These are phyloP conservation scores for Boletus edulis DNA, from an alignment of 768 basidiomycete genomes.

Conservation along the genomic window DNA sequence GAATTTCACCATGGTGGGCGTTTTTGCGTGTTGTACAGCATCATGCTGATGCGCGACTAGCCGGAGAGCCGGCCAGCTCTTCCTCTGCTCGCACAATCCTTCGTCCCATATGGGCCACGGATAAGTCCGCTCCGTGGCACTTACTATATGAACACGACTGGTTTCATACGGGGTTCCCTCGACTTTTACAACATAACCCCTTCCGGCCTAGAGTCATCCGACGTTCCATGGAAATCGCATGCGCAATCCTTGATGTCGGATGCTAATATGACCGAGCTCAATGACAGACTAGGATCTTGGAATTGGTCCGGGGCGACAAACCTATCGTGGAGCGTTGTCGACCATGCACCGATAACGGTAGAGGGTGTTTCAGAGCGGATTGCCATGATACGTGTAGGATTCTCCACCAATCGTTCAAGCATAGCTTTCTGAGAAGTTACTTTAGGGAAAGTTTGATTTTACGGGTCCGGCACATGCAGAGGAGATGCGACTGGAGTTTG, in stretches of 20 bases:
- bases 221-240: conserved; percentile 46
- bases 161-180: conserved; percentile 67
- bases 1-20: conserved; percentile 63
- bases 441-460: conserved; percentile 72
- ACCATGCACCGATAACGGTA: conserved; percentile 45
- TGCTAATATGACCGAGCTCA: conserved; percentile 49
- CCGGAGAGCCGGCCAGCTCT: conserved; percentile 44
- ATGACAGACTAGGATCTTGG: conserved; percentile 54
- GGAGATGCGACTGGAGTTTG: conserved; percentile 68
- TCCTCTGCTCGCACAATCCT: conserved; percentile 45
- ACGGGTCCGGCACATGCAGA: conserved; percentile 48
- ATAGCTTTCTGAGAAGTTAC: background rate
- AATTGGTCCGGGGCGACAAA: conserved; percentile 68
- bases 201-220: conserved; percentile 35
- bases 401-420: conserved; percentile 2
- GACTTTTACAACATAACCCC: conserved; percentile 64
- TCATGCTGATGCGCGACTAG: conserved; percentile 32
- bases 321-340: conserved; percentile 63
- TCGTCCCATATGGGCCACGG: conserved; percentile 43
- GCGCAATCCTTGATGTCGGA: conserved; percentile 51
- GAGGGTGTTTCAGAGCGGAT: conserved; percentile 44
- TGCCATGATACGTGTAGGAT: conserved; percentile 64
- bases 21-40: background rate
- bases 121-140: conserved; percentile 49
- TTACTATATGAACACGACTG: conserved; percentile 76